phyloP scores from a whole-genome alignment of 352 stramenopile genomes.

The Phytophthora cryptogea region DNA sequence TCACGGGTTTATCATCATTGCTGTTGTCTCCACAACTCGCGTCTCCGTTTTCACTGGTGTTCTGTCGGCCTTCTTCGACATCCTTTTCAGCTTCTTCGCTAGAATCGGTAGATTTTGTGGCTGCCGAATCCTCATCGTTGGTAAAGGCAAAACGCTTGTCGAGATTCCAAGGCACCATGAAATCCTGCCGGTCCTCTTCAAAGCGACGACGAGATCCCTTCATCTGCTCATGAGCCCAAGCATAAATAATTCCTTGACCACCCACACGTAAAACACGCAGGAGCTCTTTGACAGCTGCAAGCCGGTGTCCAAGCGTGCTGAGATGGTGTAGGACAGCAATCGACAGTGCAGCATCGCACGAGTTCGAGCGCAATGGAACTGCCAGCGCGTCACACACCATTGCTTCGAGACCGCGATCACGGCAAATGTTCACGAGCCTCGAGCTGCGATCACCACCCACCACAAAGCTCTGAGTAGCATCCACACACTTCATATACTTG shows the following conservation, averaged over 20 bases:
- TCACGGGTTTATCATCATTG: not conserved
- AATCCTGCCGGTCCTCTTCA: constrained; percentile 71
- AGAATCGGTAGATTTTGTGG: constrained; percentile 2
- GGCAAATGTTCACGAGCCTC: constrained; percentile 71
- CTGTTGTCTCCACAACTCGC: constrained; percentile 13
- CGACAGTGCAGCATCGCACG: constrained; percentile 79
- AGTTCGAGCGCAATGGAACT: constrained; percentile 73
- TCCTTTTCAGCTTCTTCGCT: constrained; percentile 6
- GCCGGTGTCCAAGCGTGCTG: constrained; percentile 68
- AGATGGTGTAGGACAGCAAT: constrained; percentile 89
- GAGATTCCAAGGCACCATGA: constrained; percentile 89
- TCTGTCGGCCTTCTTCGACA: constrained; percentile 12
- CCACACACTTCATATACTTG: constrained; percentile 90
- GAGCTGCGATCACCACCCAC: constrained; percentile 73
- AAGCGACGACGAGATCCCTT: constrained; percentile 78
- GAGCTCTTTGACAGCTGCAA: constrained; percentile 78
- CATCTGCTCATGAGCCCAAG: constrained; percentile 87
- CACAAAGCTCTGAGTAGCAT: constrained; percentile 46
- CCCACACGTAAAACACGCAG: constrained; percentile 75
- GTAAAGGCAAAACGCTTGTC: constrained; percentile 70
- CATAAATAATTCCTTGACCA: constrained; percentile 80
- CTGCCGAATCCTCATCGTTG: constrained; percentile 11
- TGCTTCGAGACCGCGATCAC: constrained; percentile 58
- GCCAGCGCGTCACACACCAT: constrained; percentile 77
- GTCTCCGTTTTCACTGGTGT: constrained; percentile 10